Base-by-base conservation (phyloP, 352 stramenopile species). In the Pythium myriotylum region DNA sequence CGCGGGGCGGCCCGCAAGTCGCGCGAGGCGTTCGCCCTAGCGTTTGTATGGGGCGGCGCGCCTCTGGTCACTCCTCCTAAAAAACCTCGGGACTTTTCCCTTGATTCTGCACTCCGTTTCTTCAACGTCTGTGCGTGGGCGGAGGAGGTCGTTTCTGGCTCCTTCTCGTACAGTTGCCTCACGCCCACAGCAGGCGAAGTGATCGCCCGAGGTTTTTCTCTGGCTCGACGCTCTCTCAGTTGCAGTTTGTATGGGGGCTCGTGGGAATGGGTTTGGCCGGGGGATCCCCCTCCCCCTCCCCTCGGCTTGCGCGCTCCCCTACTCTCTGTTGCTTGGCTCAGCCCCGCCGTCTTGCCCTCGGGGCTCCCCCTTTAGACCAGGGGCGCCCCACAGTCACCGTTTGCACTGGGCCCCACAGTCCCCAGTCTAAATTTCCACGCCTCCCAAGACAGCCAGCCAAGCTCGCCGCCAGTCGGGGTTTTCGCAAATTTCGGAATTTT, bases 351-450 rank as follows among this genome's bases (percentile, higher is more conserved):
- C 50, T 54, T 54, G 17, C 42, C n/a, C 22, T 23, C 59, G 29
- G 22, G 24, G 46, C 46, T 49, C 63, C 50, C 62, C 41, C 23
- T 41, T 24, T 23, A 40, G 53, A 39, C 49, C 32, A 10, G 12
- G 48, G n/a, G 4, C 19, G 5, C 29, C 43, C 51, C 63, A 72
- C 65, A 72, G 54, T 72, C 53, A 62, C 33, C n/a, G 32, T 65
- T 67, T 65, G 64, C 64, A 62, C 59, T 48, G 65, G 64, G 53
- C 24, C 54, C 33, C 23, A 40, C 33, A 43, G 62, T 83, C 72
- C 77, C 58, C 78, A 90, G 75, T 84, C 78, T 72, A 81, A 78
- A 84, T 81, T 82, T 80, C 57, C 70, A 67, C 67, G 62, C 55
- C 41, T 82, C 61, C 55, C 70, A 84, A 80, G 75, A 73, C 81